A percentile compares a stretch with the other conserved stretches of the same genome.
Conservation (phyloP, 257 asterid species). For the Solanum neorickii region DNA sequence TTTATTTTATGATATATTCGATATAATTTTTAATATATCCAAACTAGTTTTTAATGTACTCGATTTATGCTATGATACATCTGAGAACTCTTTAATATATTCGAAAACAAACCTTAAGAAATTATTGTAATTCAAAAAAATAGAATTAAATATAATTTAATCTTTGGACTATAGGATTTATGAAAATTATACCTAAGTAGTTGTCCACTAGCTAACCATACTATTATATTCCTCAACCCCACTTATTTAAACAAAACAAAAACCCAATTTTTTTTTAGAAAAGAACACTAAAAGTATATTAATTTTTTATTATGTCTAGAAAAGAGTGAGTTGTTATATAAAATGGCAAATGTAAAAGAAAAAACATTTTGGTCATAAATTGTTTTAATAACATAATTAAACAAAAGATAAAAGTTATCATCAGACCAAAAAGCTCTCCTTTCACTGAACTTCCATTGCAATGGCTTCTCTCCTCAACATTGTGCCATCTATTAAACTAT, state of each 20-base stretch:
- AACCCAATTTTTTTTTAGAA: background rate
- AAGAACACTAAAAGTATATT: background rate
- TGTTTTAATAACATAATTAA: background rate
- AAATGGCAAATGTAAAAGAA: background rate
- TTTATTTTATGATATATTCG: no score
- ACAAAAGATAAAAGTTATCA: background rate
- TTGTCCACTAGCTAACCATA: background rate
- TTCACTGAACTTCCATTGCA: background rate
- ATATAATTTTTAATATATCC: no score
- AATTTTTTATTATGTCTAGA: background rate
- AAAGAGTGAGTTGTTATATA: background rate
- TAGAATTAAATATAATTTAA: no score
- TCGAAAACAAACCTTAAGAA: no score
- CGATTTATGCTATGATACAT: no score
- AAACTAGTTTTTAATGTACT: no score
- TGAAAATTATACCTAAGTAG: no score
- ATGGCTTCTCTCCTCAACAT: constrained; percentile 60
- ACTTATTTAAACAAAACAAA: background rate
- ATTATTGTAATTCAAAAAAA: no score
- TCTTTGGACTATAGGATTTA: no score
- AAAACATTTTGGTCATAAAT: background rate
- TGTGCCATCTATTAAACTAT: constrained; percentile 22
- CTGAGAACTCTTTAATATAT: no score
- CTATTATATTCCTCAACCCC: background rate
- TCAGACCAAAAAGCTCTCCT: background rate